Base-by-base conservation (phyloP, 805 yeast genomes). In the Spathaspora girioi region DNA sequence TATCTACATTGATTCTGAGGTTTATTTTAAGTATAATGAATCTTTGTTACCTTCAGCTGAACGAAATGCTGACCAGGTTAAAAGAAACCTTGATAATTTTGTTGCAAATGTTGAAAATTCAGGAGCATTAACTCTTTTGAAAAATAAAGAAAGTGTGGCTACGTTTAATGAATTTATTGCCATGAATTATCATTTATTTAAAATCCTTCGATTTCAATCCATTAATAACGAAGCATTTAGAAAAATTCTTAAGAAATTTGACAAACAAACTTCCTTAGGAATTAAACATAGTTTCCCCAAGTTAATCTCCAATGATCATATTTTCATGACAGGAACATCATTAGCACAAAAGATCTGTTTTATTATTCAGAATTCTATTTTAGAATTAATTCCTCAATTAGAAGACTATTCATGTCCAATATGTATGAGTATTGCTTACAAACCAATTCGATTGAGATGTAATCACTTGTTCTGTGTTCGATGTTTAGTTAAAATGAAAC, bases 371-470 rank as follows among this genome's bases (percentile, higher is more conserved):
- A 71, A 71, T 20, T 73, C 81, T 23, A 65, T 87, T 15, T 64
- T 87, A 38, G 74, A 77, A 27, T 65, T 87, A 1, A 69, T 86
- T 1, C 94, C 94, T 1, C 92, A 86, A 62, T 67, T 87, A 4
- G 92, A 87, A 46, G 93, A 87, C 62, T 87, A 86, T 59, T 70
- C 81, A 1, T 87, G 94, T 61, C 89, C 92, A 1, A 81, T 87
- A 9, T 87, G 94, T 62, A 78, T 80, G 63, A 75, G 80, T 2
- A 76, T 87, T 45, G 90, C 91, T 0, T 87, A 77, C 67, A 84
- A 86, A 59, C 94, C 94, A 2, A 83, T 87, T 46, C 68, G 83
- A 46, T 68, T 87, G 14, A 68, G 65, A 9, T 87, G 94, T 64
- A 77, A 77, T 1, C 94, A 87, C 61, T 68, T 85, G 18, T 87